A percentile compares a stretch with the other conserved stretches of the same genome.
Conservation (phyloP, 306 rosid genomes). For the Alnus rubra region DNA sequence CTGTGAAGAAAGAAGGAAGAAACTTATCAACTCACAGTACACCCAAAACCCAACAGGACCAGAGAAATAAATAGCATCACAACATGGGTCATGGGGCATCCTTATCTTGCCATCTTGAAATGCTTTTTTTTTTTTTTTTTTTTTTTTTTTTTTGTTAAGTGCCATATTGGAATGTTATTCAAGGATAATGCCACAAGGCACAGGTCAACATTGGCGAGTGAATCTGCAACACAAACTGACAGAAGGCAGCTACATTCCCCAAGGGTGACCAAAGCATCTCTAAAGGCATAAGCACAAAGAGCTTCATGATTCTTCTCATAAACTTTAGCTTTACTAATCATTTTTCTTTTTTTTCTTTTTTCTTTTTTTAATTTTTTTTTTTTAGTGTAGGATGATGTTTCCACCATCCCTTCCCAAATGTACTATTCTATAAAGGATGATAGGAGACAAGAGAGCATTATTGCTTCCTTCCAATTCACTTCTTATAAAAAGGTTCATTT, state of each 20-base stretch:
- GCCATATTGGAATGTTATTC: neutral
- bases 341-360: neutral
- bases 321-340: neutral
- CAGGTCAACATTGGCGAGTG: neutral
- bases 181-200: neutral
- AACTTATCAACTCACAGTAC: no score
- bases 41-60: neutral
- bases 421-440: neutral
- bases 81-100: neutral
- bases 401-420: slow-evolving; percentile 23
- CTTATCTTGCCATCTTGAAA: neutral
- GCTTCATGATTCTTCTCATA: slow-evolving; percentile 16
- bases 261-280: neutral
- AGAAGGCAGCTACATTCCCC: neutral
- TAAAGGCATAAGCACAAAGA: neutral
- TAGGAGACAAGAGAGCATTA: slow-evolving; percentile 16
- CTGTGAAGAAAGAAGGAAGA: neutral
- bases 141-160: no score
- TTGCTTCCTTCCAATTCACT: slow-evolving; percentile 16
- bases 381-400: slow-evolving; percentile 26
- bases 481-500: slow-evolving; percentile 19
- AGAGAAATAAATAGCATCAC: neutral
- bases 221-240: neutral
- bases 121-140: no score
- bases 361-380: neutral